These are phyloP conservation scores for Vaccinium vitisidaea DNA, from an alignment of 148 eudicot genomes.

Conservation along the genomic window DNA sequence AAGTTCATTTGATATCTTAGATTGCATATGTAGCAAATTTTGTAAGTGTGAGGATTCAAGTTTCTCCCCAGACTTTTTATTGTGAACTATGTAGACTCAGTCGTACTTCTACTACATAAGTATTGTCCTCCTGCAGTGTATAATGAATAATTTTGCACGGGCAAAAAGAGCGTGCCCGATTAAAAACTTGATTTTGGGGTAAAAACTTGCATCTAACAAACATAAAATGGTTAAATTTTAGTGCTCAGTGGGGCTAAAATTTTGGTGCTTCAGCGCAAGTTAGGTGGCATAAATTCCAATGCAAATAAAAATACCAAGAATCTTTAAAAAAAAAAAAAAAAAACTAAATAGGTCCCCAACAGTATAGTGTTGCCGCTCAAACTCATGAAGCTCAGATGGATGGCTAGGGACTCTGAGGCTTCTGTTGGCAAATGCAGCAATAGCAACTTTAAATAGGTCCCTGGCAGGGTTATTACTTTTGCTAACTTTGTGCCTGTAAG, in stretches of 20 bases:
- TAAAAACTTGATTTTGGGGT: neutral
- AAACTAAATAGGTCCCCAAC: too few species aligned
- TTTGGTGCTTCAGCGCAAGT: neutral
- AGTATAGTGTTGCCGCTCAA: constrained; percentile 30
- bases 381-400: constrained; percentile 42
- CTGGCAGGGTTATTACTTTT: constrained; percentile 50
- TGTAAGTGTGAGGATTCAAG: too few species aligned
- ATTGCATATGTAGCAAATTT: too few species aligned
- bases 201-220: neutral
- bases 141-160: too few species aligned
- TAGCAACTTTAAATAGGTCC: constrained; percentile 46
- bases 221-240: neutral
- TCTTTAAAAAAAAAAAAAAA: too few species aligned
- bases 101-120: too few species aligned
- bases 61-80: too few species aligned
- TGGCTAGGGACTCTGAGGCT: constrained; percentile 32
- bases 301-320: neutral
- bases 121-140: too few species aligned
- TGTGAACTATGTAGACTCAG: too few species aligned
- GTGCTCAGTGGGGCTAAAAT: too few species aligned
- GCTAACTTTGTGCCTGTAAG: constrained; percentile 65
- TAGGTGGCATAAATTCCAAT: neutral
- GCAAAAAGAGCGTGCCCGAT: too few species aligned
- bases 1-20: too few species aligned
- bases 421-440: constrained; percentile 44